phyloP scores from a whole-genome alignment of 2,329 filamentous ascomycete genomes.

The Pseudodiploospora longispora region DNA sequence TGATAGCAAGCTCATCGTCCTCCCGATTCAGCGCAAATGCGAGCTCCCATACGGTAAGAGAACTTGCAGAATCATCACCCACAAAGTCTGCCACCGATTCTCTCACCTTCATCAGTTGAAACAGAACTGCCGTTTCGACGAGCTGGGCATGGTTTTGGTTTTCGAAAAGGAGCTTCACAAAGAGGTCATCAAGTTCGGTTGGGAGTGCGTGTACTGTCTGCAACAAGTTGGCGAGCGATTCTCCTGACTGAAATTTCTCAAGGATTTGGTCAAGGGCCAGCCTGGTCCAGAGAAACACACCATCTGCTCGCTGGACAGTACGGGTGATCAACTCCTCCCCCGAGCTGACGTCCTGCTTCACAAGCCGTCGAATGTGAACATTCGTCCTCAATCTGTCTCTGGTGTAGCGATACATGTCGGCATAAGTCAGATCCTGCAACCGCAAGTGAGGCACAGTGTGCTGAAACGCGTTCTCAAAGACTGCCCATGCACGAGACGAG shows the following conservation, averaged over 20 bases:
- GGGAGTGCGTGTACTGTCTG: constrained; percentile 13
- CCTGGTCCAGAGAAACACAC: constrained; percentile 27
- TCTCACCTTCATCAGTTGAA: constrained; percentile 22
- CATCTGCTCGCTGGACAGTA: constrained; percentile 18
- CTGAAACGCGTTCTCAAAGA: constrained; percentile 18
- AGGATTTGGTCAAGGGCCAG: constrained; percentile 22
- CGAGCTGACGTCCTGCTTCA: constrained; percentile 6
- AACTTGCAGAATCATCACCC: constrained; percentile 21
- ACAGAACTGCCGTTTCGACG: constrained; percentile 17
- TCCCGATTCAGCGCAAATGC: constrained; percentile 18
- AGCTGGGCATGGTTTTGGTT: constrained; percentile 14
- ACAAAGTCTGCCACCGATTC: constrained; percentile 25
- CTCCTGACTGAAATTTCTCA: constrained; percentile 6
- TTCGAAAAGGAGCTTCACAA: constrained; percentile 21
- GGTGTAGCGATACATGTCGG: constrained; percentile 20
- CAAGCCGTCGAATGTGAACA: constrained; percentile 6
- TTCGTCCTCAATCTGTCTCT: constrained; percentile 13
- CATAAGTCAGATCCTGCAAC: constrained; percentile 18
- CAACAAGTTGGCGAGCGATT: constrained; percentile 4
- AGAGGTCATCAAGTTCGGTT: constrained; percentile 19
- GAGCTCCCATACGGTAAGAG: constrained; percentile 25
- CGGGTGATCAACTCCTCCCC: constrained; percentile 8
- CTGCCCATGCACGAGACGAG: constrained; percentile 23
- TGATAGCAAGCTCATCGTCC: constrained; percentile 13
- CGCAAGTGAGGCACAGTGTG: constrained; percentile 16